phyloP scores from a whole-genome alignment of 164 flowering plant genomes.

The Warburgia ugandensis region DNA sequence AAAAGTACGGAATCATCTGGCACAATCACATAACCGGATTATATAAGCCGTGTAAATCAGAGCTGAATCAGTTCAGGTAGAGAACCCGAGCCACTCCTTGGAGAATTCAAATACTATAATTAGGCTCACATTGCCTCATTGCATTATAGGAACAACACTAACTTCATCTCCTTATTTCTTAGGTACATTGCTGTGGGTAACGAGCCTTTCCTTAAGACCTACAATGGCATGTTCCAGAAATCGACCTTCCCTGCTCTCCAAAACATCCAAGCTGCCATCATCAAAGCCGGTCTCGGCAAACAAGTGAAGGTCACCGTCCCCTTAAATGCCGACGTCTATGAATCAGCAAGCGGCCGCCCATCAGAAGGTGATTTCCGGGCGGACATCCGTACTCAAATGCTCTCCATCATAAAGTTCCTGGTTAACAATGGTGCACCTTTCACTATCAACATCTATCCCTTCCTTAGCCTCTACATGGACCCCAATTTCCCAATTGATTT shows the following conservation, averaged over 20 bases:
- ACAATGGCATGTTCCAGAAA: slow-evolving; percentile 39
- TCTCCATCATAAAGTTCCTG: slow-evolving; percentile 68
- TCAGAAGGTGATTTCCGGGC: slow-evolving; percentile 86
- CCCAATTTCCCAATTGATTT: slow-evolving; percentile 79
- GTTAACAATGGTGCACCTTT: slow-evolving; percentile 48
- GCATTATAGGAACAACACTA: neutral
- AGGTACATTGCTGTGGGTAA: slow-evolving; percentile 93
- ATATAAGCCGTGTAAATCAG: too few species aligned
- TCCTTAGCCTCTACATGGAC: slow-evolving; percentile 77
- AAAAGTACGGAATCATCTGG: neutral
- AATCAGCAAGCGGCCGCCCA: slow-evolving; percentile 52
- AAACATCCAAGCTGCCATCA: slow-evolving; percentile 86
- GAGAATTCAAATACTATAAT: neutral
- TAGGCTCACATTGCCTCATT: neutral
- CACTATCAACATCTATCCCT: slow-evolving; percentile 90
- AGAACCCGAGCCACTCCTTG: neutral
- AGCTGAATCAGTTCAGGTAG: too few species aligned
- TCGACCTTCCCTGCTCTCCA: slow-evolving; percentile 74
- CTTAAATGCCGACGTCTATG: slow-evolving; percentile 81
- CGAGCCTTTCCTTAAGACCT: slow-evolving; percentile 79
- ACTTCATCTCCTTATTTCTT: slow-evolving; percentile 3
- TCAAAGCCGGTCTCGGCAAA: slow-evolving; percentile 73
- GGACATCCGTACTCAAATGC: slow-evolving; percentile 68
- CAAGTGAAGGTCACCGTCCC: slow-evolving; percentile 85
- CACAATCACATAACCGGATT: neutral